Base-by-base conservation (phyloP, 352 stramenopile species). In the Globisporangium orthogonon region DNA sequence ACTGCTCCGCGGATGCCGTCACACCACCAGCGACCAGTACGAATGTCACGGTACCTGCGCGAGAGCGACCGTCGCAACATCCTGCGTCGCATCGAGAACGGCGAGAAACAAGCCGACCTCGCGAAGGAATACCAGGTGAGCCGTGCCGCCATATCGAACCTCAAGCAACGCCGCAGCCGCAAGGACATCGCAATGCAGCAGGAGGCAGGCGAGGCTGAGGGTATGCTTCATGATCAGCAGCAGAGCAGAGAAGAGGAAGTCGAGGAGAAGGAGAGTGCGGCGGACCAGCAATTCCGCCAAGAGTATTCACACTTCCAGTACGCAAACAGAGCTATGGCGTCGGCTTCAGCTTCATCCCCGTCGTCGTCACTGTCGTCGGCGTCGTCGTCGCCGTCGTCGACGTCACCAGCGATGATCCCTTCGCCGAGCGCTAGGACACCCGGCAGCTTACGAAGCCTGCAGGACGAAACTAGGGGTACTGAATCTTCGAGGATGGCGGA, bases 121-220 rank as follows among this genome's bases (percentile, higher is more conserved):
- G 75, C 78, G 23, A 88, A 86, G 65, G 78, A 87, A 52, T 87
- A 79, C 54, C 62, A 77, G 23, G 76, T 87, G 23, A 85, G 70
- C 55, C 76, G 76, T 18, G 74, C 76, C 0, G 74, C 76, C n/a
- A 87, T 87, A 52, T 87, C 74, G 53, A 87, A 87, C 59, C 54
- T 87, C 37, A 76, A 84, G 57, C 83, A 87, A 56, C 73, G 83
- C 44, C 61, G 76, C 2, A 70, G 75, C 30, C 62, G 74, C 10
- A 71, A 67, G 49, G 61, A 81, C 62, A 57, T 70, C 23, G 75
- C 80, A 39, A 74, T 70, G 2, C 41, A 80, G 7, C 43, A 65
- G 65, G 15, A 85, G 78, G 54, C 69, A 76, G 49, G 44, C 15
- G 40, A 46, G 15, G 40, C 40, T 17, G 13, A 17, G 39, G 13